A percentile compares a stretch with the other conserved stretches of the same genome.
These are phyloP conservation scores for Coniochaeta sp. DNA, from an alignment of 2,329 filamentous ascomycete genomes.

Conservation along the genomic window DNA sequence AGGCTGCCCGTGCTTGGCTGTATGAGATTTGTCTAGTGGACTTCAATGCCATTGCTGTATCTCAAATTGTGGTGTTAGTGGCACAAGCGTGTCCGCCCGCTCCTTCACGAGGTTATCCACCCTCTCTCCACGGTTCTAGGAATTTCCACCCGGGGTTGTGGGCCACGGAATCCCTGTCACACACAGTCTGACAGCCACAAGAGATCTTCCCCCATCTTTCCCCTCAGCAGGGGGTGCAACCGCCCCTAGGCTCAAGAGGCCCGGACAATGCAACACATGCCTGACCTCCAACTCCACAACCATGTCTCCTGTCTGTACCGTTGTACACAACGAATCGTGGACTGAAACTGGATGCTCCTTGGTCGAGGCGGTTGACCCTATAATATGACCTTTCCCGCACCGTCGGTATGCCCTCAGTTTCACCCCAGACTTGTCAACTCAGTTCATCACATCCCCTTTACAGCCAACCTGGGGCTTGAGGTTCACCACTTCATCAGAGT, in stretches of 20 bases:
- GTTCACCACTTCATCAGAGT: not conserved
- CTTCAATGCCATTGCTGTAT: not conserved
- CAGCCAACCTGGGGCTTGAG: not conserved
- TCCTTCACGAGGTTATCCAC: not conserved
- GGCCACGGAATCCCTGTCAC: not conserved
- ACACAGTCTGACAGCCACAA: not conserved
- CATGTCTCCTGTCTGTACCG: not conserved
- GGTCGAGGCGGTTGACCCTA: not conserved
- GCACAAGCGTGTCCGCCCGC: not conserved
- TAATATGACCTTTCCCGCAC: slow-evolving; percentile 1
- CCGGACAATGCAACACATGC: slow-evolving; percentile 1
- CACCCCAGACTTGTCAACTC: not conserved
- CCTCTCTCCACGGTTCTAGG: not conserved
- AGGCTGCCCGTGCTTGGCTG: not conserved
- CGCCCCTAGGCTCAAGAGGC: not conserved
- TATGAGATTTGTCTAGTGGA: too few species aligned
- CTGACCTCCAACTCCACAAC: not conserved
- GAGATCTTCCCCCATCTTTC: not conserved
- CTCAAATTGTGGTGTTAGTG: not conserved
- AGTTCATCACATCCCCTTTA: not conserved
- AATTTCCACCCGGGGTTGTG: not conserved
- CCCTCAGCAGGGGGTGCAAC: not conserved
- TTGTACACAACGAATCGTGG: not conserved
- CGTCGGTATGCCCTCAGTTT: not conserved
- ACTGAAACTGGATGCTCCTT: not conserved